Base-by-base conservation (phyloP, 2,329 filamentous ascomycete genomes). In the Ophiostoma novo-ulmi region DNA sequence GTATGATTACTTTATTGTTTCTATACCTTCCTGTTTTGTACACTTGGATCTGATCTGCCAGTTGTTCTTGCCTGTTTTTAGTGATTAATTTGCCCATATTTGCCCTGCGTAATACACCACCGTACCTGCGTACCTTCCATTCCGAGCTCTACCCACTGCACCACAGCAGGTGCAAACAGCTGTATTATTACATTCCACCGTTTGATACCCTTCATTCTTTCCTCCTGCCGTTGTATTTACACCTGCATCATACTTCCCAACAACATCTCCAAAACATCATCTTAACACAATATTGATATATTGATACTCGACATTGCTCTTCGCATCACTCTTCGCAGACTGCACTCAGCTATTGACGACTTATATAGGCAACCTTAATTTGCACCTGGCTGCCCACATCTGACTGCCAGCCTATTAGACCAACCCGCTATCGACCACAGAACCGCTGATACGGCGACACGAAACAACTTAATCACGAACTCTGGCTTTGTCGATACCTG, bases 131-230 rank as follows among this genome's bases (percentile, higher is more conserved):
- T 69, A 36, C 69, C 67, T 69, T 52, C 70, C 70, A 71, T 67
- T 71, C 70, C 70, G 70, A 41, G 26, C 65, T 70, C 63, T 66
- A 48, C 63, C 52, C 65, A 36, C 61, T 10, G 61, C 31, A 38
- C 52, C 65, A 36, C 61, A 38, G 61, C 31, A 38, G 31, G 61
- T 63, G 36, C 61, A 35, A n/a, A 31, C 7, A 38, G 31, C 35
- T 36, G 31, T 68, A 65, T 26, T 70, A 36, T 36, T 65, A 26
- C 67, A 71, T 71, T 71, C 70, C 69, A 70, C 64, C 38, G 48
- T 41, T 61, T 38, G 64, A 31, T 68, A 11, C 39, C 48, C 58
- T n/a, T 55, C 63, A 39, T 68, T 48, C 41, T 22, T 63, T 31
- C 41, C 38, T 38, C 39, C 67, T 41, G 65, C 11, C 39, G 26